Evolutionary conservation across 768 basidiomycete genomes (phyloP).

Genomic region (Phanerochaete carnosa): DNA sequence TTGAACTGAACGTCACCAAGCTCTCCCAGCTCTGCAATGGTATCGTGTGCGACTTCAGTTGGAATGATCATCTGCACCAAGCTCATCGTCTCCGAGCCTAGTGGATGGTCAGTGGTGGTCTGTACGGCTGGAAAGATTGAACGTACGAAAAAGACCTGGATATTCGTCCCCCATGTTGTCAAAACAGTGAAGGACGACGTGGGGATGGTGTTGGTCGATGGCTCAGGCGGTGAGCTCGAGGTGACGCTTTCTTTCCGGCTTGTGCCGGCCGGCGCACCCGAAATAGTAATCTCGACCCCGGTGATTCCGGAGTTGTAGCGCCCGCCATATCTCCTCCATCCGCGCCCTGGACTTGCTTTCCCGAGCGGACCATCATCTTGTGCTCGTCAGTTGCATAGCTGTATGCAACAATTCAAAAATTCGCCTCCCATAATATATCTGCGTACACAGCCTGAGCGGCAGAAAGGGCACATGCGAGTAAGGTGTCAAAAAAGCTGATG

Average conservation of each 20-base stretch:
- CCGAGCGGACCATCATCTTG: neutral
- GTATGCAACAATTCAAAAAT: neutral
- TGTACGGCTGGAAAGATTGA: neutral
- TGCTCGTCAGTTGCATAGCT: neutral
- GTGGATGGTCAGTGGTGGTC: neutral
- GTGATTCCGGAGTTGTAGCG: neutral
- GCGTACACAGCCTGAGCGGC: neutral
- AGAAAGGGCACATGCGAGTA: neutral
- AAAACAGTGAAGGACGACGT: neutral
- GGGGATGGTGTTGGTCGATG: neutral
- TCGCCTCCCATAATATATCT: too few species aligned
- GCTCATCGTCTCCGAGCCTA: conserved; percentile 98
- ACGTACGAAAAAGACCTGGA: conserved; percentile 81
- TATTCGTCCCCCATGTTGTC: conserved; percentile 72
- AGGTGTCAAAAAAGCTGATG: neutral
- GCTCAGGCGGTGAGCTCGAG: neutral
- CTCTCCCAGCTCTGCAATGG: conserved; percentile 92
- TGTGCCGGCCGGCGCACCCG: neutral
- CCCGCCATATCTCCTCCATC: neutral
- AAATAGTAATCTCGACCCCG: neutral
- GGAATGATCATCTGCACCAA: conserved; percentile 96
- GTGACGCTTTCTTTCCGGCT: conserved; percentile 3
- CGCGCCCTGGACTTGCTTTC: neutral
- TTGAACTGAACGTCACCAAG: conserved; percentile 96
- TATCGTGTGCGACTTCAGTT: conserved; percentile 95